These are phyloP conservation scores for Chlorella sp. DNA, from an alignment of 139 green algal genomes.

Conservation along the genomic window DNA sequence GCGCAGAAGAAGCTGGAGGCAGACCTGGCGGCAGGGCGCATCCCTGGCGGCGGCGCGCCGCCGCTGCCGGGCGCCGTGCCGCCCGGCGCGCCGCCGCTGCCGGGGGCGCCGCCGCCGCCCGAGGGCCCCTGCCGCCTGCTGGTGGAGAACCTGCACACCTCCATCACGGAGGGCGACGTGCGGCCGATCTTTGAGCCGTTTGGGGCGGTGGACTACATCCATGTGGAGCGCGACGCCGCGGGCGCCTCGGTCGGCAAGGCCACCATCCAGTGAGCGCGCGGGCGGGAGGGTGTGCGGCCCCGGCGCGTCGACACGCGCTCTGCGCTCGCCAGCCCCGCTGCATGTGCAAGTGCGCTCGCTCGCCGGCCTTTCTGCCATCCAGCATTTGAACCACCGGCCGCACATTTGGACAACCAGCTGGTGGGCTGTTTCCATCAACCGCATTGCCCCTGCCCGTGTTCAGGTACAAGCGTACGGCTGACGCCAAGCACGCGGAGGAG, in stretches of 20 bases:
- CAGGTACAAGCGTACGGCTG: slow-evolving; percentile 36
- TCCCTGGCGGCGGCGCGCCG: not conserved
- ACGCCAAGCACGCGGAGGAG: slow-evolving; percentile 67
- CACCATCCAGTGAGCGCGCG: slow-evolving; percentile 27
- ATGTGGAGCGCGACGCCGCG: slow-evolving; percentile 60
- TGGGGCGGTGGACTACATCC: slow-evolving; percentile 75
- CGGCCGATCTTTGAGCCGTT: slow-evolving; percentile 86
- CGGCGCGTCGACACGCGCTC: too few species aligned
- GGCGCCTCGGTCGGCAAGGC: slow-evolving; percentile 58
- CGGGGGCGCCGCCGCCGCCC: not conserved
- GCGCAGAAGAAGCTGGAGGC: slow-evolving; percentile 27
- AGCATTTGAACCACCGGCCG: too few species aligned
- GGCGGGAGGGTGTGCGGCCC: not conserved
- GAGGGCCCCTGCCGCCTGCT: slow-evolving; percentile 44
- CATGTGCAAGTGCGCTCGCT: too few species aligned
- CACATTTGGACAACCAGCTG: too few species aligned
- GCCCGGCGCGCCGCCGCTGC: not conserved
- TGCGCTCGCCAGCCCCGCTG: too few species aligned
- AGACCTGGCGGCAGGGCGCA: not conserved
- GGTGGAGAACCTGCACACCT: slow-evolving; percentile 50
- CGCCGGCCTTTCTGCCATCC: too few species aligned
- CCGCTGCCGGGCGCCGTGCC: not conserved
- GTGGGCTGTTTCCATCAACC: too few species aligned
- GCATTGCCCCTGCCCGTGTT: too few species aligned
- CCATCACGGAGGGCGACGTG: slow-evolving; percentile 71